A percentile compares a stretch with the other conserved stretches of the same genome.
Conservation (phyloP, 2,329 filamentous ascomycete species). For the Botrytis aclada region DNA sequence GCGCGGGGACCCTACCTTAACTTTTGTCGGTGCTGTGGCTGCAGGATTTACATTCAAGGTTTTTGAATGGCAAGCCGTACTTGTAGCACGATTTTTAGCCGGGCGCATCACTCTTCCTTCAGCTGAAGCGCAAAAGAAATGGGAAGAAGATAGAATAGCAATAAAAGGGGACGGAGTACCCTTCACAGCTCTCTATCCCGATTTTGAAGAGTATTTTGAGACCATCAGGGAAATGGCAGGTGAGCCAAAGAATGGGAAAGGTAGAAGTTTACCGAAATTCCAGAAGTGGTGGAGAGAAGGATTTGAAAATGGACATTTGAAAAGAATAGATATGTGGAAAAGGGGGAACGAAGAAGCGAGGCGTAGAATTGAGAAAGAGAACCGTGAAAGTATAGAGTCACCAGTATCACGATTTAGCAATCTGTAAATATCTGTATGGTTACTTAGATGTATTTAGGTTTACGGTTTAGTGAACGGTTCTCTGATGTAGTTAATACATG, state of each 20-base stretch:
- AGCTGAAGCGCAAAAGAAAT: constrained; percentile 47
- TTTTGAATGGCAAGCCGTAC: constrained; percentile 66
- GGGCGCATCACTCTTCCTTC: constrained; percentile 52
- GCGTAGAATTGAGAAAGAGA: constrained; percentile 23
- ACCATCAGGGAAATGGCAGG: constrained; percentile 49
- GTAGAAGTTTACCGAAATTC: constrained; percentile 47
- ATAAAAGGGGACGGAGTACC: constrained; percentile 53
- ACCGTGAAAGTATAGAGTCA: background rate
- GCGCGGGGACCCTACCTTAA: constrained; percentile 50
- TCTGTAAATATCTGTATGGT: background rate
- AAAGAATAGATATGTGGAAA: constrained; percentile 57
- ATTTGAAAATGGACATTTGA: constrained; percentile 54
- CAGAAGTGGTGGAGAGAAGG: constrained; percentile 46
- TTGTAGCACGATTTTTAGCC: constrained; percentile 56
- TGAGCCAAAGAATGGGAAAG: constrained; percentile 43
- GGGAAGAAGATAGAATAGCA: constrained; percentile 56
- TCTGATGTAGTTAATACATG: background rate
- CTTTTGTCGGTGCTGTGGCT: constrained; percentile 57
- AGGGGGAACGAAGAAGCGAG: constrained; percentile 46
- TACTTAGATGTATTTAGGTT: background rate
- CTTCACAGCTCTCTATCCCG: constrained; percentile 56
- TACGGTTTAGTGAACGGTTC: background rate
- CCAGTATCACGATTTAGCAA: background rate
- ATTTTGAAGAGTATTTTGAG: constrained; percentile 66
- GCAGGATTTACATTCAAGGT: constrained; percentile 64